Evolutionary conservation across 2,329 filamentous ascomycete species (phyloP), one percentile per base, ranked within the genome.

Genomic region (Aspergillus pseudoglaucus): DNA sequence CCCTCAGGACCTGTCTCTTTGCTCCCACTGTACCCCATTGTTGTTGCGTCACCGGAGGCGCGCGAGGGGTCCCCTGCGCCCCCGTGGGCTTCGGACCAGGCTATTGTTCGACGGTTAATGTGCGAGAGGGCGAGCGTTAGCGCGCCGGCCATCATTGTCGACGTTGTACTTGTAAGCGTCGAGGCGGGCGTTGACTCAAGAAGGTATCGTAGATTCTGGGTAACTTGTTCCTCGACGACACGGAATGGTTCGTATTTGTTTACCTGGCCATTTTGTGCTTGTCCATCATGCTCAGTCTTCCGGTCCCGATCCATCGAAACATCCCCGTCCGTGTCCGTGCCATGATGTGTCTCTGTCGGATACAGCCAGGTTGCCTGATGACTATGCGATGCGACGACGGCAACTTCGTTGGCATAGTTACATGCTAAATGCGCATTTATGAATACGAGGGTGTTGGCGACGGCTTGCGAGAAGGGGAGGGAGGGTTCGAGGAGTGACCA

Each of bases 171-270:
- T 6, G 72, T 67, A n/a, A 79, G 69, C 44, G 95, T 78, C 12
- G 75, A 64, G 40, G 79, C 66, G 2, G 79, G 82, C 1, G 90
- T 95, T 42, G 77, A 74, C 48, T 78, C 70, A 59, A 97, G 80
- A 48, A 98, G 80, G n/a, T 75, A 70, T 25, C 81, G 81, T 27
- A 97, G 79, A 44, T 89, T 89, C 15, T 75, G 71, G 35, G 93
- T 76, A 47, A 98, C 82, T 51, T 87, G 83, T 50, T 85, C 77
- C 68, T 98, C 91, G 58, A 98, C 84, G 50, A 90, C 79, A 17
- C 88, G 84, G 66, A 97, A 97, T 42, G 90, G 88, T 0, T 90
- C 87, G 71, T 93, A 97, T 71, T 97, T 97, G 75, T 95, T 96
- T 42, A 87, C 84, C 60, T 75, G 67, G 53, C 71, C 68, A 41